Base-by-base conservation (phyloP, 2,329 filamentous ascomycete species). In the Helicocarpus griseus region DNA sequence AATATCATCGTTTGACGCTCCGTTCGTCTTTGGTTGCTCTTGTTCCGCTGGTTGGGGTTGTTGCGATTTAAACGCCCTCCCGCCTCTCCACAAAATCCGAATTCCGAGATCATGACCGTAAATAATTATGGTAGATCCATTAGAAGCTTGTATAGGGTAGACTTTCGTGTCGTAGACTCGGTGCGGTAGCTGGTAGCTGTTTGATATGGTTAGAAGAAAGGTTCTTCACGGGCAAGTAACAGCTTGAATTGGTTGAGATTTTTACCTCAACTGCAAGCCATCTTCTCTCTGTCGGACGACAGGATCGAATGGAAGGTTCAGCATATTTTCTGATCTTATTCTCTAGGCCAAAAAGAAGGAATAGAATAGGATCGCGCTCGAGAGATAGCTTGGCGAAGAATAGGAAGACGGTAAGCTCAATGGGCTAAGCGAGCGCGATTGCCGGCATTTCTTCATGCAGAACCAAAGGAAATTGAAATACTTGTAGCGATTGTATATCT, bases 121-220 rank as follows among this genome's bases (percentile, higher is more conserved):
- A 11, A 84, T 60, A 41, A 83, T 70, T 53, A 85, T 70, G 2
- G 77, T 79, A 3, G 81, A 83, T 61, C 79, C 79, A 64, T 83
- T 83, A 21, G 79, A 75, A 19, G 79, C 72, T 55, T 72, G 71
- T 35, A 78, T 63, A 5, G 81, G 81, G 60, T 84, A 84, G 56
- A 77, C 69, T 61, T 75, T 73, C 11, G 79, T 73, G 51, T 70
- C 69, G 65, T 79, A 74, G 53, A 80, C 71, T 58, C 79, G 77
- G 61, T 80, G 76, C 13, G 78, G 74, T 31, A 83, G 73, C 58
- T 81, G 73, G 61, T 83, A 83, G 65, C 81, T 83, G 59, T 41
- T 33, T 28, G 29, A 35, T 24, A 17, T 29, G 28, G 24, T 26
- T 21, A 47, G 31, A 11, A 53, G 11, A 13, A 13, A 46, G 31